These are phyloP conservation scores for Coleophoma eucalyptorum DNA, from an alignment of 2,329 filamentous ascomycete species.

Conservation along the genomic window DNA sequence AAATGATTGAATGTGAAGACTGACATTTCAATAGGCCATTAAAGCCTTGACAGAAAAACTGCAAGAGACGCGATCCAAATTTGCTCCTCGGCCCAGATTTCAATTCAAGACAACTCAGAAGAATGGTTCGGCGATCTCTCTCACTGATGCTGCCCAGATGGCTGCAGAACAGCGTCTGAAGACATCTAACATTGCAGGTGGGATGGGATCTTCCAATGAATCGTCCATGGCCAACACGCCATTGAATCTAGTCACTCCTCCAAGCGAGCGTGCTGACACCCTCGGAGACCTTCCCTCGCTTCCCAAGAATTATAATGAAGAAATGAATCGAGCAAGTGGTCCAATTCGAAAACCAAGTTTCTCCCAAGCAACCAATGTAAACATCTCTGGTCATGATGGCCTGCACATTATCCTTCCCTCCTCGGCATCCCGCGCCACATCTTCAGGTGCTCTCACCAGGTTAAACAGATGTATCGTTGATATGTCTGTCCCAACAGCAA, in stretches of 20 bases:
- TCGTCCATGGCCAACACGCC: conserved; percentile 37
- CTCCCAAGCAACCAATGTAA: conserved; percentile 55
- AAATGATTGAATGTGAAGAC: not conserved
- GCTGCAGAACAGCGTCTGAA: conserved; percentile 42
- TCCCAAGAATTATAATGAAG: conserved; percentile 53
- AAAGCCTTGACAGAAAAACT: conserved; percentile 79
- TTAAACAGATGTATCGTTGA: conserved; percentile 73
- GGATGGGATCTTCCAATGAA: conserved; percentile 27
- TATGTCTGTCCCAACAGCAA: conserved; percentile 65
- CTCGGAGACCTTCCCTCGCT: conserved; percentile 34
- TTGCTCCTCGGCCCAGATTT: conserved; percentile 77
- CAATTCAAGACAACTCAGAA: conserved; percentile 66
- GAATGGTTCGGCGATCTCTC: conserved; percentile 48
- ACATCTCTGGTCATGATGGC: conserved; percentile 63
- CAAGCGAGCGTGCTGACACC: conserved; percentile 27
- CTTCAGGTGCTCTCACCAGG: conserved; percentile 69
- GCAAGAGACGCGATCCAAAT: conserved; percentile 61
- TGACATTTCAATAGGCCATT: conserved; percentile 54
- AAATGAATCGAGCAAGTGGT: conserved; percentile 38
- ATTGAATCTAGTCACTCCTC: conserved; percentile 17
- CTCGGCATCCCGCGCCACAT: conserved; percentile 66
- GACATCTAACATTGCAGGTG: conserved; percentile 26
- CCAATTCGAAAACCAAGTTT: conserved; percentile 59
- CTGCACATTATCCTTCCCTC: conserved; percentile 74
- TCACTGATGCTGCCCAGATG: conserved; percentile 52